phyloP scores from a whole-genome alignment of 768 basidiomycete species.

The Cystofilobasidium macerans region DNA sequence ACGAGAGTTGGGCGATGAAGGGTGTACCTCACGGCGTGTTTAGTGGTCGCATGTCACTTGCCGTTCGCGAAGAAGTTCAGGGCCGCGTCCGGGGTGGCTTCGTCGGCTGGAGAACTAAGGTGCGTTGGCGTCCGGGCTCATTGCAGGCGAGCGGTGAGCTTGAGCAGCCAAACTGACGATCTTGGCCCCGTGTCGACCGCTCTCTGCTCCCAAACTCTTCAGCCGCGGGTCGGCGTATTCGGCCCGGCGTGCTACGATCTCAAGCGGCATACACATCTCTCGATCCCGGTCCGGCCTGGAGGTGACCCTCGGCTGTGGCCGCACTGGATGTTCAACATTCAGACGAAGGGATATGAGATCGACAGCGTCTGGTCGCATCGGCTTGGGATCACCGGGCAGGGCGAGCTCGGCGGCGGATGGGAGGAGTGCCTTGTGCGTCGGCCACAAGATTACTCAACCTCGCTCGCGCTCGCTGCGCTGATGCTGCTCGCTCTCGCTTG shows the following conservation, averaged over 20 bases:
- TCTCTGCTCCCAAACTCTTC: not conserved
- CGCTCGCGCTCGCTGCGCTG: not conserved
- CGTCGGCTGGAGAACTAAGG: conserved; percentile 5
- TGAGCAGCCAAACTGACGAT: too few species aligned
- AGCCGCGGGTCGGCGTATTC: conserved; percentile 5
- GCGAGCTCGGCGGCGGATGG: conserved; percentile 4
- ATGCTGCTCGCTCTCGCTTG: not conserved
- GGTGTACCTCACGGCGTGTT: not conserved
- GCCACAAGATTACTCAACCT: too few species aligned
- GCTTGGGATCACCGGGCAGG: not conserved
- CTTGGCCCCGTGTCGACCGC: not conserved
- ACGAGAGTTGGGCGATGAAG: conserved; percentile 3
- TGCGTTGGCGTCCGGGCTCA: not conserved
- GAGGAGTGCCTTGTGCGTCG: conserved; percentile 1
- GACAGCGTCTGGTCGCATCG: not conserved
- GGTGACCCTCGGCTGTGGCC: conserved; percentile 10
- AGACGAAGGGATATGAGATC: not conserved
- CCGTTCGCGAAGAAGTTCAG: conserved; percentile 1
- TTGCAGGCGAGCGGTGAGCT: too few species aligned
- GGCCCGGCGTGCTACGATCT: not conserved
- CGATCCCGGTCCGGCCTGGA: not conserved
- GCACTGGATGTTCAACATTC: conserved; percentile 7
- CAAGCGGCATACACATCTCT: not conserved
- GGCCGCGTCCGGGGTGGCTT: not conserved
- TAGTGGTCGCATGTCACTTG: not conserved